phyloP scores from a whole-genome alignment of 73 alveolate genomes.

The Tetrahymena elliotti region DNA sequence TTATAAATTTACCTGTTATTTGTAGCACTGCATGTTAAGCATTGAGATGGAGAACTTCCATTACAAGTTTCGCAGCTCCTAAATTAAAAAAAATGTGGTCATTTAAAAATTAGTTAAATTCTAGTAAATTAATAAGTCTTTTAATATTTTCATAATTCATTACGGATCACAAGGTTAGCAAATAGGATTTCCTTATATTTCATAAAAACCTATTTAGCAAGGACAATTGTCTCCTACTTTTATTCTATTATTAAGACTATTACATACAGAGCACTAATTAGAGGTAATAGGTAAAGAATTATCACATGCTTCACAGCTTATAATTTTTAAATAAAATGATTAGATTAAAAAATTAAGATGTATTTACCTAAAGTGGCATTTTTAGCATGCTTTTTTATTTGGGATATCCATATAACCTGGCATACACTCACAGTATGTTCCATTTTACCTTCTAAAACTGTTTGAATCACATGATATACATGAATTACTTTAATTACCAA shows the following conservation, averaged over 20 bases:
- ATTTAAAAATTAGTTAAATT: no score
- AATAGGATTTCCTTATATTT: neutral
- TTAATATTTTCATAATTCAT: neutral
- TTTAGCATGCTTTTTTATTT: neutral
- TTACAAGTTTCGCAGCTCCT: neutral
- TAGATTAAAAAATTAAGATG: no score
- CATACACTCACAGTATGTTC: neutral
- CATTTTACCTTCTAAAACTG: neutral
- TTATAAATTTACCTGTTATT: neutral
- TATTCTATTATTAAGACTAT: neutral
- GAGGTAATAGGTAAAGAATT: neutral
- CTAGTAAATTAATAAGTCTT: no score
- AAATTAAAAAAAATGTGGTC: no score
- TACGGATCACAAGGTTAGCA: neutral
- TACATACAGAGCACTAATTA: neutral
- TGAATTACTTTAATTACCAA: neutral
- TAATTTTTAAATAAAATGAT: no score
- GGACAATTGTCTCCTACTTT: neutral
- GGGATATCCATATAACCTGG: neutral
- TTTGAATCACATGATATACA: neutral
- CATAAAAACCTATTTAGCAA: neutral
- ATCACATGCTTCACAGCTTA: neutral
- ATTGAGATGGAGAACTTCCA: neutral
- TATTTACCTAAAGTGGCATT: neutral
- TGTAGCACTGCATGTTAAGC: neutral